phyloP scores from a whole-genome alignment of 1,284 basidiomycete genomes.

The Sporisorium graminicola region DNA sequence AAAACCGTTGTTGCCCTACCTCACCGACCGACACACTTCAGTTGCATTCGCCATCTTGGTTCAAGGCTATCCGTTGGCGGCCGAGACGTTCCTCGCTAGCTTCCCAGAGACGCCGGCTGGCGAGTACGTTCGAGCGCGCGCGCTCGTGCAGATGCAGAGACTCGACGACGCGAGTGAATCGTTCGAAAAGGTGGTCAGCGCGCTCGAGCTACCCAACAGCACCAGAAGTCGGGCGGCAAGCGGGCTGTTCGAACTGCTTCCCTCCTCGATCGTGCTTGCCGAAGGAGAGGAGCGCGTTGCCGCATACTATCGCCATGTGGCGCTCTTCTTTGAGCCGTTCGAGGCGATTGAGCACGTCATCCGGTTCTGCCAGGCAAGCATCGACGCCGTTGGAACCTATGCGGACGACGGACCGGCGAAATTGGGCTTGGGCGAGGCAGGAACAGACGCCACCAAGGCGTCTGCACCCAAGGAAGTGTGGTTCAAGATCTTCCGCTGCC shows the following conservation, averaged over 20 bases:
- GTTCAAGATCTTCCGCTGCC: constrained; percentile 61
- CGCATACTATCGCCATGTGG: constrained; percentile 45
- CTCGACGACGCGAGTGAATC: constrained; percentile 42
- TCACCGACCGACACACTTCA: constrained; percentile 32
- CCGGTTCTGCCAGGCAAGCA: constrained; percentile 48
- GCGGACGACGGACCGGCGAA: constrained; percentile 19
- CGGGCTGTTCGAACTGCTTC: constrained; percentile 46
- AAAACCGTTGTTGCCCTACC: constrained; percentile 35
- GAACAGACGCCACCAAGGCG: constrained; percentile 1
- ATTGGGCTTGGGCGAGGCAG: constrained; percentile 7
- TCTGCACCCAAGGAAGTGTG: constrained; percentile 47
- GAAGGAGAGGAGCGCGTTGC: constrained; percentile 35
- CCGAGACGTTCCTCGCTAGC: constrained; percentile 33
- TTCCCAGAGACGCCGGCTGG: constrained; percentile 42
- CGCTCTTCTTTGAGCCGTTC: constrained; percentile 51
- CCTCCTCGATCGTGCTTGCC: constrained; percentile 20
- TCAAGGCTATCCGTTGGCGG: constrained; percentile 43
- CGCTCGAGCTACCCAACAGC: constrained; percentile 22
- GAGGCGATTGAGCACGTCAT: constrained; percentile 45
- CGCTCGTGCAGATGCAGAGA: constrained; percentile 41
- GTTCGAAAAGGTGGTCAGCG: constrained; percentile 45
- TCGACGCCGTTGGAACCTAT: constrained; percentile 46
- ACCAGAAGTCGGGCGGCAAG: constrained; percentile 12
- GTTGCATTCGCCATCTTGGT: constrained; percentile 43
- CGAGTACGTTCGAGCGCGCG: constrained; percentile 45